Conservation (phyloP, 129 eudicot genomes). For the Helichrysum umbraculigerum region DNA sequence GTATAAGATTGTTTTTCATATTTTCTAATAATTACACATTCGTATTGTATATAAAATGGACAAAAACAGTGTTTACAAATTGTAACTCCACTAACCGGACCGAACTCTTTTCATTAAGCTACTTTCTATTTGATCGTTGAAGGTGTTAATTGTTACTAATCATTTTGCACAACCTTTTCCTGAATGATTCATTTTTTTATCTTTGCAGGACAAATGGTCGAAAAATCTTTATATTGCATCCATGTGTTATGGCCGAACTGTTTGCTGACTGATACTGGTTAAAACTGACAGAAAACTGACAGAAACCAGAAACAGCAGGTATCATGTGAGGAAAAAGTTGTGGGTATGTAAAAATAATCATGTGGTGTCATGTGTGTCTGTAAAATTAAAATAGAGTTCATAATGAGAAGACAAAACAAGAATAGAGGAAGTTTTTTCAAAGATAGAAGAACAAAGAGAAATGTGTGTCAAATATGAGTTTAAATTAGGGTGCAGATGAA, state of each 20-base stretch:
- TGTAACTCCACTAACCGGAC: background rate
- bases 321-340: constrained; percentile 17
- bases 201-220: constrained; percentile 61
- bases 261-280: constrained; percentile 31
- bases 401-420: background rate
- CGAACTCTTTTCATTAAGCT: background rate
- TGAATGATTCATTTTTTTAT: constrained; percentile 16
- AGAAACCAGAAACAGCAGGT: constrained; percentile 6
- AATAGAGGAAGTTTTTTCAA: constrained; percentile 16
- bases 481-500: constrained; percentile 31
- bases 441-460: constrained; percentile 32
- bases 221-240: constrained; percentile 63
- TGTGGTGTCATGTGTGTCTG: constrained; percentile 22
- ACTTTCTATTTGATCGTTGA: background rate
- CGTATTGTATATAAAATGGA: background rate
- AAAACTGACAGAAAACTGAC: constrained; percentile 18
- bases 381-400: constrained; percentile 30
- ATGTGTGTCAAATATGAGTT: constrained; percentile 31
- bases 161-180: constrained; percentile 3
- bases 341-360: constrained; percentile 15
- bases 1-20: background rate
- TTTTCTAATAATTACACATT: background rate
- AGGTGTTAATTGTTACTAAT: background rate
- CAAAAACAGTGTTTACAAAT: background rate
- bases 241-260: constrained; percentile 59